A percentile compares a stretch with the other conserved stretches of the same genome.
Conservation (phyloP, 176 grass and related monocot species). For the Panicum miliaceum region DNA sequence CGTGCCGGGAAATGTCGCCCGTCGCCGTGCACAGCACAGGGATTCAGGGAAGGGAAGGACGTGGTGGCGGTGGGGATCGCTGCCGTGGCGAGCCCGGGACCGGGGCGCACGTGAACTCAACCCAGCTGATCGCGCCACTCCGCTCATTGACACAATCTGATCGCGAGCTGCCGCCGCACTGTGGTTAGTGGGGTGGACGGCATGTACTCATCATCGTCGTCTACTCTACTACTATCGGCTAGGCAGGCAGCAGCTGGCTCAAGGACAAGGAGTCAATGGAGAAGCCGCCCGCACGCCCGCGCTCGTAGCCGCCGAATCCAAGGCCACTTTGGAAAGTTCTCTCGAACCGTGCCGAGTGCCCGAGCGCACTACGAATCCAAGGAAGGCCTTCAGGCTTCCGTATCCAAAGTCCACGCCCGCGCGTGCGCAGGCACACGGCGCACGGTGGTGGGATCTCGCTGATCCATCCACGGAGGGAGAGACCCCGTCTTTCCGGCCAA, state of each 20-base stretch:
- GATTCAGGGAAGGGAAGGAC: not conserved
- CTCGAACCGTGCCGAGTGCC: not conserved
- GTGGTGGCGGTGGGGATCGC: not conserved
- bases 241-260: not conserved
- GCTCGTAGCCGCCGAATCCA: constrained; percentile 42
- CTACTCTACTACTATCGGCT: no score
- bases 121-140: not conserved
- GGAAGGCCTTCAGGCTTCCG: not conserved
- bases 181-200: not conserved
- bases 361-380: not conserved
- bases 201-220: not conserved
- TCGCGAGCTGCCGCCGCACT: not conserved
- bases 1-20: not conserved
- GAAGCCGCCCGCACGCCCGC: no score
- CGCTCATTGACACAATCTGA: not conserved
- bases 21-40: not conserved
- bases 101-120: not conserved
- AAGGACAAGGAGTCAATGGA: not conserved
- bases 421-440: not conserved
- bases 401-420: constrained; percentile 31
- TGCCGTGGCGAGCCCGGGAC: not conserved
- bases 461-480: not conserved
- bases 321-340: constrained; percentile 46
- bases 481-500: constrained; percentile 21
- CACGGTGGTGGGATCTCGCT: not conserved